phyloP scores from a whole-genome alignment of 306 rosid genomes.

The Cucumis melo region DNA sequence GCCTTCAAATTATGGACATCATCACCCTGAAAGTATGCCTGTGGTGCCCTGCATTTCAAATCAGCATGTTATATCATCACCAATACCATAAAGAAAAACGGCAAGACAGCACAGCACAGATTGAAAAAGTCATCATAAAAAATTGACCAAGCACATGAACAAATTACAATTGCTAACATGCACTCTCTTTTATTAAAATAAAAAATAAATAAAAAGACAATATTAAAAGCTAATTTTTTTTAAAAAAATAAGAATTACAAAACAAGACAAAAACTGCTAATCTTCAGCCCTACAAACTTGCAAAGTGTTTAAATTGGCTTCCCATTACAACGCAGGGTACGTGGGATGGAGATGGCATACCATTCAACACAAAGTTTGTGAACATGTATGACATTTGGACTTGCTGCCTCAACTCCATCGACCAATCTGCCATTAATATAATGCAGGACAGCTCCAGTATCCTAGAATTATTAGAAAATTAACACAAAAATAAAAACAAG shows the following conservation, averaged over 20 bases:
- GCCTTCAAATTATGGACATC: conserved; percentile 49
- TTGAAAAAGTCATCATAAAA: background rate
- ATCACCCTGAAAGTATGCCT: conserved; percentile 54
- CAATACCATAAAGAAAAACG: background rate
- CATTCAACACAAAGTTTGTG: conserved; percentile 68
- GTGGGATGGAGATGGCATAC: conserved; percentile 23
- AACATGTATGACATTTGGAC: conserved; percentile 54
- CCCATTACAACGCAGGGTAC: background rate
- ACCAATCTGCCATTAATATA: conserved; percentile 47
- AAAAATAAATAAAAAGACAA: no score
- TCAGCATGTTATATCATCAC: background rate
- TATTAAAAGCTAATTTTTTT: no score
- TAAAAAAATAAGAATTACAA: background rate
- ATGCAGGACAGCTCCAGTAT: conserved; percentile 65
- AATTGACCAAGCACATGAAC: background rate
- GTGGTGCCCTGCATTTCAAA: conserved; percentile 77
- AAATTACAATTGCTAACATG: background rate
- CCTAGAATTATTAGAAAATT: conserved; percentile 26
- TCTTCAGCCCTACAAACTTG: background rate
- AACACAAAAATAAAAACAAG: background rate
- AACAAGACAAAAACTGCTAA: background rate
- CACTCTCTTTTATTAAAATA: background rate
- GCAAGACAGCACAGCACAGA: background rate
- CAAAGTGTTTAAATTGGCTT: background rate
- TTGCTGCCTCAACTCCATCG: conserved; percentile 39